Base-by-base conservation (phyloP, 306 rosid genomes). In the Hylodesmum podocarpum region DNA sequence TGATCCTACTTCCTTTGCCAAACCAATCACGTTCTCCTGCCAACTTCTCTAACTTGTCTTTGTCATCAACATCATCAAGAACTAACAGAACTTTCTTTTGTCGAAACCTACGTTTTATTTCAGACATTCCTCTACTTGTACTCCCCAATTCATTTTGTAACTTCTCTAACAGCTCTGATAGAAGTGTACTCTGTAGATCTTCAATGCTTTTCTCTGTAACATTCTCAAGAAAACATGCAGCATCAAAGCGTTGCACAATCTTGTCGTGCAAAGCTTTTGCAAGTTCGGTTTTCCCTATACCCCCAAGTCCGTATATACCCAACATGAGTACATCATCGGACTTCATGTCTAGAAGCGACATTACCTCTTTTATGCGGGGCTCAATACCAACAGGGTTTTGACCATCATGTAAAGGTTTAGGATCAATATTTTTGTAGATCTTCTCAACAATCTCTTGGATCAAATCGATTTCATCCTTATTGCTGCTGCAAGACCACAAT, bases 1-100 rank as follows among this genome's bases (percentile, higher is more conserved):
- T 51, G 49, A 76, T 66, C 22, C 54, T 24, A 3, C 73, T 76
- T 4, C 66, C 66, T 0, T 9, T 1, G 28, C 73, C 73, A 72
- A 79, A 79, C 78, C 83, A 79, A 62, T 72, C 37, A 28, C 66
- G 39, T 5, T 18, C 19, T 49, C 83, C 78, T 25, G 77, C 82
- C 28, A 78, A 13, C 19, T 72, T 65, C 22, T 39, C 6, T 18
- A 71, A 27, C 6, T 18, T 24, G 8, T 37, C 11, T 6, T 1
- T 50, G 0, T 62, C 22, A 62, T 72, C 49, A n/a, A 71, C 78
- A 39, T 79, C 78, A 39, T 79, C 83, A 61, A 79, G 83, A 50
- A 71, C 58, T 6, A 79, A 14, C 25, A 79, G 83, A 21, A 70
- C 58, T 28, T 43, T 77, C 46, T 66, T 54, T 14, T 1, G 15